Evolutionary conservation across 1,284 basidiomycete genomes (phyloP).

Genomic region (Takashimella tepidaria): DNA sequence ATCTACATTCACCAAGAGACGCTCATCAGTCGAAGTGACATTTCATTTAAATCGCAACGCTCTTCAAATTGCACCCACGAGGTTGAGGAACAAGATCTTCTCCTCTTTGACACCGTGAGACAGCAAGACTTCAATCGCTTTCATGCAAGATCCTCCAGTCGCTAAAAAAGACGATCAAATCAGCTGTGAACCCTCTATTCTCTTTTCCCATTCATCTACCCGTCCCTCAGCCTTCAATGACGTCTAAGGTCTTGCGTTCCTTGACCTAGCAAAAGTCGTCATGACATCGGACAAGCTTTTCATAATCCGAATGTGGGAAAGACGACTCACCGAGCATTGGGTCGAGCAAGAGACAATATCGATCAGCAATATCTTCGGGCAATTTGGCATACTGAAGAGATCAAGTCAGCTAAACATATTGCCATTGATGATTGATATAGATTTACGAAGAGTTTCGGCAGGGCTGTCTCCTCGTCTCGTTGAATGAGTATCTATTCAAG

Average conservation of each 20-base stretch:
- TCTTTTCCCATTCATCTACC: too few species aligned
- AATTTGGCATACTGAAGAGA: constrained; percentile 61
- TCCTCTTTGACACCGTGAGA: constrained; percentile 74
- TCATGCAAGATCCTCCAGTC: constrained; percentile 95
- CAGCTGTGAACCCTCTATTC: too few species aligned
- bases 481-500: constrained; percentile 76
- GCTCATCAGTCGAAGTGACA: constrained; percentile 5
- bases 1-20: constrained; percentile 61
- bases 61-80: constrained; percentile 55
- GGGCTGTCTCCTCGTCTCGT: constrained; percentile 86
- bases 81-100: constrained; percentile 92
- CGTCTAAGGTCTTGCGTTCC: neutral
- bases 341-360: constrained; percentile 91
- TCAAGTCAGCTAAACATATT: neutral
- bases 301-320: too few species aligned
- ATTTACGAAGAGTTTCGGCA: constrained; percentile 71
- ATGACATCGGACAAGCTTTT: neutral
- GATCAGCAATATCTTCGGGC: constrained; percentile 82
- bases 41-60: neutral
- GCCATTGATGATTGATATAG: neutral
- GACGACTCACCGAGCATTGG: constrained; percentile 90
- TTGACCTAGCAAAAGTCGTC: neutral
- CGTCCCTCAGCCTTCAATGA: too few species aligned
- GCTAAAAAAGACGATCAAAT: too few species aligned
- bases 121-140: constrained; percentile 89